Conservation (phyloP, 2,329 filamentous ascomycete species). For the Calonectria leucothoes region DNA sequence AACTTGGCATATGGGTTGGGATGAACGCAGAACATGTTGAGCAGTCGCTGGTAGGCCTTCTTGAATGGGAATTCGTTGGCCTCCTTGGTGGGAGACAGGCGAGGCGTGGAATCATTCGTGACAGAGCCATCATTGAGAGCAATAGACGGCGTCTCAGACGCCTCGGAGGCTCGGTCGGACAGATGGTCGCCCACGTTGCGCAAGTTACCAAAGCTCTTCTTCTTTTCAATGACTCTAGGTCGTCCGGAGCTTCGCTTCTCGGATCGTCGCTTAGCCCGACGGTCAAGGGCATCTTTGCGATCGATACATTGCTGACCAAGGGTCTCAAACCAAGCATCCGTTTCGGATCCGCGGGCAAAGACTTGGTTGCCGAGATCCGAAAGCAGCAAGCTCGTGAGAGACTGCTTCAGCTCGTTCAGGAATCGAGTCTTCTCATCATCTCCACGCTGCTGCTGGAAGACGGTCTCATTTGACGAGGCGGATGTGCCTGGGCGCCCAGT, state of each 20-base stretch:
- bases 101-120: conserved; percentile 41
- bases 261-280: conserved; percentile 54
- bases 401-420: conserved; percentile 80
- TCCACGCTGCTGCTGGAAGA: conserved; percentile 69
- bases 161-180: conserved; percentile 51
- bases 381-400: conserved; percentile 83
- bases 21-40: conserved; percentile 89
- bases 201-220: conserved; percentile 76
- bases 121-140: conserved; percentile 55
- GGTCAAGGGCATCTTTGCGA: conserved; percentile 66
- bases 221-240: conserved; percentile 69
- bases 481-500: conserved; percentile 72
- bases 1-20: conserved; percentile 91
- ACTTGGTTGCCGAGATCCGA: conserved; percentile 91
- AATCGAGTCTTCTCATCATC: conserved; percentile 82
- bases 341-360: conserved; percentile 91
- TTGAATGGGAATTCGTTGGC: conserved; percentile 79
- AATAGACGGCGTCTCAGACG: conserved; percentile 50
- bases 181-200: conserved; percentile 60
- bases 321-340: conserved; percentile 85
- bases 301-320: conserved; percentile 75
- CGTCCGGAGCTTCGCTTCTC: conserved; percentile 58
- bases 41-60: conserved; percentile 80
- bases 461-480: conserved; percentile 75
- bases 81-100: conserved; percentile 39